Base-by-base conservation (phyloP, 768 basidiomycete species). In the Trametes gibbosa region DNA sequence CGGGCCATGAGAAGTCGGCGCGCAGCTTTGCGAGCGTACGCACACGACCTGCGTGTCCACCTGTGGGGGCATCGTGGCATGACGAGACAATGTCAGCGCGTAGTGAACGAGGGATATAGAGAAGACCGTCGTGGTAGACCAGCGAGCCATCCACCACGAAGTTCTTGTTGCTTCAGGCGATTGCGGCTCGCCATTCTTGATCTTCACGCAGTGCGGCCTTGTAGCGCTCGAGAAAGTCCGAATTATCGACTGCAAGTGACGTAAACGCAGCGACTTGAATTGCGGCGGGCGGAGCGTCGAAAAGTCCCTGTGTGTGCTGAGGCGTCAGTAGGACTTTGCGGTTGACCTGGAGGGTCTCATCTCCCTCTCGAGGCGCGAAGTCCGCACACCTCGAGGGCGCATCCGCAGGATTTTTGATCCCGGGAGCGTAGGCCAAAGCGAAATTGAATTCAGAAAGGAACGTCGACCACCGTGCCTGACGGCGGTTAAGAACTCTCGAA, bases 1-100 rank as follows among this genome's bases (percentile, higher is more conserved):
- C n/a, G n/a, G n/a, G n/a, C n/a, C n/a, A n/a, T 42, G 68, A 77
- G 63, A 74, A 81, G 43, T 79, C 67, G 3, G 71, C 66, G 0
- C 42, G 43, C 3, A 81, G 59, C 1, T 73, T 56, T 5, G 70
- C 63, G 13, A 67, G 52, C 0, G 79, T 81, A 14, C 66, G 66
- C 2, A 58, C 63, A 16, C 62, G 68, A 3, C 81, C 79, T 8
- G 72, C 75, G 52, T 82, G 81, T 12, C 81, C 79, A 24, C 71
- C 69, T 24, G 72, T 47, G 1, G 69, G 62, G 25, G 63, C 52
- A 53, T 82, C 76, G 61, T 81, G 80, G 19, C 64, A 64, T 4
- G 56, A 57, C 10, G 69, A 59, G 6, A 79, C 53, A 50, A 75
- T 66, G 6, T 72, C 65, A 41, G 54, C 19, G 8, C 65, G 69